These are phyloP conservation scores for Flaveria ramosissima DNA, from an alignment of 129 eudicot species.

Conservation along the genomic window DNA sequence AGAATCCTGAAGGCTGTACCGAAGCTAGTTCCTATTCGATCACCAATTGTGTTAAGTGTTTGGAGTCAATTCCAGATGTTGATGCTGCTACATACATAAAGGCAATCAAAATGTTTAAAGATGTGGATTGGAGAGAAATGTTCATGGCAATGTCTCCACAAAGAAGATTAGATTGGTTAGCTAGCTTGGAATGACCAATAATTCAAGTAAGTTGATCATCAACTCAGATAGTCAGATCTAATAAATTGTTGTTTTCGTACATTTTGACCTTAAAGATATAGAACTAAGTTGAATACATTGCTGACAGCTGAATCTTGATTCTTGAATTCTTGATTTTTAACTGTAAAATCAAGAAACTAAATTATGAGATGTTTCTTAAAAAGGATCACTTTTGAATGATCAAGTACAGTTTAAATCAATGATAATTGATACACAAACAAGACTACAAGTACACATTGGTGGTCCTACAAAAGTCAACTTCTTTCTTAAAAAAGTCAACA, in stretches of 20 bases:
- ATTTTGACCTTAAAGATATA: too few relatives aligned
- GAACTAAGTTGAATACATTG: too few relatives aligned
- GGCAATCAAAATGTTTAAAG: conserved; percentile 42
- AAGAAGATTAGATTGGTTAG: conserved; percentile 39
- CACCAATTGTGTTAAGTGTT: conserved; percentile 38
- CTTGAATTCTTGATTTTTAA: not conserved
- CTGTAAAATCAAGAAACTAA: conserved; percentile 2
- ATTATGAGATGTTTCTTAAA: not conserved
- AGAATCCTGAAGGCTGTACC: conserved; percentile 15
- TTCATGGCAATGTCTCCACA: conserved; percentile 46
- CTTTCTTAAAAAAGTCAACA: conserved; percentile 18
- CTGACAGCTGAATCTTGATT: not conserved
- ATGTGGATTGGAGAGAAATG: conserved; percentile 48
- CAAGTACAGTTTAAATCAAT: conserved; percentile 6
- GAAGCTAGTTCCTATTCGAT: conserved; percentile 35
- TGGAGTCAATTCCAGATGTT: conserved; percentile 33
- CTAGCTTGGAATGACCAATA: conserved; percentile 37
- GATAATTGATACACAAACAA: not conserved
- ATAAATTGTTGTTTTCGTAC: not conserved
- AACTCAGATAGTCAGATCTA: not conserved
- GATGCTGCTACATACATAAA: conserved; percentile 32
- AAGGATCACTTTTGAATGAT: conserved; percentile 11
- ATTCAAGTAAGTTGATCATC: not conserved
- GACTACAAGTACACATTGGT: conserved; percentile 9
- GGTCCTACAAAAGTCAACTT: conserved; percentile 39